Evolutionary conservation across 192 early-diverging fungal species (phyloP).

Genomic region (Endogone sp.): DNA sequence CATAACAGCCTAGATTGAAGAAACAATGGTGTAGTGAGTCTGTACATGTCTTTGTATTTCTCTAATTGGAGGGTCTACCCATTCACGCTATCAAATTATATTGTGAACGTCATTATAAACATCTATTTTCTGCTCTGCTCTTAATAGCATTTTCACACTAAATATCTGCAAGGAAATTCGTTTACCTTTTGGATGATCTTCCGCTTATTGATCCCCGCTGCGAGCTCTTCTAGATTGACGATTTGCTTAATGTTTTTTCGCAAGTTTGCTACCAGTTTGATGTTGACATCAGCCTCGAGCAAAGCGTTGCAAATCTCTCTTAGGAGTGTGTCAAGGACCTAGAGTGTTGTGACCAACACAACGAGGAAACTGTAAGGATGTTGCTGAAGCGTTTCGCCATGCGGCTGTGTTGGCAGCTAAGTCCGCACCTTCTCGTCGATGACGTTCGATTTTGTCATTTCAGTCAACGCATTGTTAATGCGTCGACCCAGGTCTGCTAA

Average conservation of each 20-base stretch:
- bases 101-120: background rate
- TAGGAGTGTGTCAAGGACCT: constrained; percentile 74
- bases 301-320: constrained; percentile 87
- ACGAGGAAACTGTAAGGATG: background rate
- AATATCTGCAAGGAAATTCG: too few species aligned
- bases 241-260: constrained; percentile 82
- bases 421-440: constrained; percentile 78
- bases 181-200: constrained; percentile 82
- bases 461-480: constrained; percentile 79
- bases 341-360: background rate
- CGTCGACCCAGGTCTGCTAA: constrained; percentile 87
- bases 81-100: too few species aligned
- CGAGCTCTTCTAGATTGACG: constrained; percentile 80
- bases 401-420: too few species aligned
- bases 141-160: background rate
- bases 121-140: background rate
- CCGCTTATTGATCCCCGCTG: constrained; percentile 80
- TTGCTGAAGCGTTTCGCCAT: too few species aligned
- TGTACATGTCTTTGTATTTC: background rate
- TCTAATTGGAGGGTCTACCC: too few species aligned
- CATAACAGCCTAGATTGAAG: too few species aligned
- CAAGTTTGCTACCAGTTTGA: constrained; percentile 75
- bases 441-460: constrained; percentile 76
- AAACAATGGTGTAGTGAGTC: too few species aligned
- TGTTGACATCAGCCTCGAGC: constrained; percentile 90